Base-by-base conservation (phyloP, 2,329 filamentous ascomycete species). In the Huntiella bhutanensis region DNA sequence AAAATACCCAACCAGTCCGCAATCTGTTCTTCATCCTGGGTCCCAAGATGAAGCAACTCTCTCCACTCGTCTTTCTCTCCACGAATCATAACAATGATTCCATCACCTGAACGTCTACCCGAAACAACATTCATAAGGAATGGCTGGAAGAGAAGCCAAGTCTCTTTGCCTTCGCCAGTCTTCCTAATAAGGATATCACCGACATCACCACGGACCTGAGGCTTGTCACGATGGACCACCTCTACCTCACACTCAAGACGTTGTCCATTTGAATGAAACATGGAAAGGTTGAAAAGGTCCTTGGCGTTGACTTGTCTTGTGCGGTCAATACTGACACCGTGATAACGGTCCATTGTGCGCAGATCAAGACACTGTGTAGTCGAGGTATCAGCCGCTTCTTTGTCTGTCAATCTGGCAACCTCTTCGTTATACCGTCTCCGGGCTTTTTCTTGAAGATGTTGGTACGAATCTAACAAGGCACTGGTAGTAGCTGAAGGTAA, bases 151-250 rank as follows among this genome's bases (percentile, higher is more conserved):
- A 98, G 70, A 4, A 98, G 71, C 77, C 85, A 96, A 22, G 68
- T 66, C 45, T 77, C 75, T 11, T 80, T 77, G 4, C 72, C 70
- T 45, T 75, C 72, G 39, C 86, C 85, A n/a, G 86, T 76, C 60
- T 96, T 87, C 53, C 88, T 87, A 48, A 98, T 80, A 16, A 98
- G 71, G n/a, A 98, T 59, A 59, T 98, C 91, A 5, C 88, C 86
- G 42, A 73, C 66, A 51, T 80, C 73, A 3, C 73, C 72, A 33
- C 72, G 68, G 42, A 74, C 72, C n/a, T 71, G 68, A 17, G 76
- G 68, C 54, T 84, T 84, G 57, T 96, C 88, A 56, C 91, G 76
- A 52, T 88, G 73, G 11, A 96, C 70, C 28, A 98, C 59, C 59
- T 98, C 91, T 12, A 94, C 75, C 54, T 82, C 82, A 57, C 91